These are phyloP conservation scores for Blattamonas nauphoetae DNA, from an alignment of 78 protist species.

Conservation along the genomic window DNA sequence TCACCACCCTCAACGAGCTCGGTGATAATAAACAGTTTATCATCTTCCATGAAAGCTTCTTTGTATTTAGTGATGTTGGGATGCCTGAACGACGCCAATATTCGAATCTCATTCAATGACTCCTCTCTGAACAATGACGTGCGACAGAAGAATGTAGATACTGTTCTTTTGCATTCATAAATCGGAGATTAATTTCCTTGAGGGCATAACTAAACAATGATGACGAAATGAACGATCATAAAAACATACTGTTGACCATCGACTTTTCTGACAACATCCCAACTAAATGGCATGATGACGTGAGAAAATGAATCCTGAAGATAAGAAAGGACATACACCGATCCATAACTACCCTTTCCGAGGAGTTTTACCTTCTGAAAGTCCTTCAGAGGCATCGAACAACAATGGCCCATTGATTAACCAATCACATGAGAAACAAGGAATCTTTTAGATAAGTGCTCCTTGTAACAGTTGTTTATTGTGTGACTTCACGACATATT, in stretches of 20 bases:
- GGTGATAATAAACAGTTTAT: slow-evolving; percentile 31
- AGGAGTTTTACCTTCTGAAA: slow-evolving; percentile 16
- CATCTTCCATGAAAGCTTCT: slow-evolving; percentile 33
- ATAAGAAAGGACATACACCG: slow-evolving; percentile 14
- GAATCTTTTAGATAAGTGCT: too few relatives aligned
- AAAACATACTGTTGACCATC: slow-evolving; percentile 11
- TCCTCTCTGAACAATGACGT: slow-evolving; percentile 12
- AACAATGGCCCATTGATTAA: too few relatives aligned
- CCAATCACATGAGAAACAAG: too few relatives aligned
- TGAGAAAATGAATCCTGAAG: background rate
- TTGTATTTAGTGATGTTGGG: slow-evolving; percentile 29
- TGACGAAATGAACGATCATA: background rate
- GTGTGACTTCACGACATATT: too few relatives aligned
- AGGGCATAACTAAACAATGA: slow-evolving; percentile 37
- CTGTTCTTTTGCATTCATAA: slow-evolving; percentile 21
- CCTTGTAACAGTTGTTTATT: too few relatives aligned
- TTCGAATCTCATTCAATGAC: slow-evolving; percentile 37
- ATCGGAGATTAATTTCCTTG: slow-evolving; percentile 41
- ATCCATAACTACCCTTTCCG: slow-evolving; percentile 44
- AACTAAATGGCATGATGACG: background rate
- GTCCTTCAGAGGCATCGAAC: background rate
- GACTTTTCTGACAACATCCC: background rate
- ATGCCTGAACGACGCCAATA: slow-evolving; percentile 37
- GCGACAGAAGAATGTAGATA: background rate
- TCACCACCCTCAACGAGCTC: slow-evolving; percentile 35